phyloP scores from a whole-genome alignment of 495 filamentous ascomycete genomes.

The Terfezia boudieri region DNA sequence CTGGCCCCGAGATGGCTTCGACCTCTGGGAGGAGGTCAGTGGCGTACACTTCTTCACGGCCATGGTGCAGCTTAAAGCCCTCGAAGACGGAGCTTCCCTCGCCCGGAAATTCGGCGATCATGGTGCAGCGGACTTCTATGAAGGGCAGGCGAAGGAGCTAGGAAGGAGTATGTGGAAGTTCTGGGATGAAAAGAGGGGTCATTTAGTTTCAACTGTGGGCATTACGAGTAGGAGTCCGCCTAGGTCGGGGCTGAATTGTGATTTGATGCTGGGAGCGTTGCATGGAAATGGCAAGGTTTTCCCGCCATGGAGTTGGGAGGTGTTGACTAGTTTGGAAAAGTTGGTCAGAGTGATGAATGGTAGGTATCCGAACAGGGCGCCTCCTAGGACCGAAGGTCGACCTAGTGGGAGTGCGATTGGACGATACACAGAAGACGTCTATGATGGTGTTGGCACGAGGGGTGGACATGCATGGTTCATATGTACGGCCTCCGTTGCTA shows the following conservation, averaged over 20 bases:
- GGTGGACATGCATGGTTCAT: conserved; percentile 29
- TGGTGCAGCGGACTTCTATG: conserved; percentile 21
- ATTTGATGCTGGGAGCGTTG: conserved; percentile 21
- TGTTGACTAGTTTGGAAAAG: conserved; percentile 21
- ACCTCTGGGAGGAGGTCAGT: conserved; percentile 31
- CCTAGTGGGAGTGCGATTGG: conserved; percentile 20
- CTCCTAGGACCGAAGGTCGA: conserved; percentile 7
- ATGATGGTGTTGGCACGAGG: conserved; percentile 22
- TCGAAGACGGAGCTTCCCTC: conserved; percentile 20
- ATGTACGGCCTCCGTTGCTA: conserved; percentile 22
- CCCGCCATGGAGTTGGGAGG: conserved; percentile 20
- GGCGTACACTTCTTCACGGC: conserved; percentile 40
- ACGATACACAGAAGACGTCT: conserved; percentile 27
- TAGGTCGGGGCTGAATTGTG: conserved; percentile 21
- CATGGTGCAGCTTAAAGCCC: conserved; percentile 28
- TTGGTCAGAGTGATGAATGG: conserved; percentile 19
- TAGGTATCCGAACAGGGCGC: conserved; percentile 17
- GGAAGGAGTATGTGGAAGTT: conserved; percentile 17
- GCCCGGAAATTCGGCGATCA: conserved; percentile 17
- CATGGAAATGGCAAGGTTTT: conserved; percentile 18
- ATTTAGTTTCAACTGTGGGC: conserved; percentile 19
- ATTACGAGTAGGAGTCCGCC: conserved; percentile 5
- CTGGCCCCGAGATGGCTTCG: conserved; percentile 28
- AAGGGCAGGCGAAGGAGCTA: conserved; percentile 15
- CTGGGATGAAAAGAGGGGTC: conserved; percentile 19